Evolutionary conservation across 2,329 filamentous ascomycete genomes (phyloP), one percentile per base, ranked within the genome.

Genomic region (Aspergillus sp.): DNA sequence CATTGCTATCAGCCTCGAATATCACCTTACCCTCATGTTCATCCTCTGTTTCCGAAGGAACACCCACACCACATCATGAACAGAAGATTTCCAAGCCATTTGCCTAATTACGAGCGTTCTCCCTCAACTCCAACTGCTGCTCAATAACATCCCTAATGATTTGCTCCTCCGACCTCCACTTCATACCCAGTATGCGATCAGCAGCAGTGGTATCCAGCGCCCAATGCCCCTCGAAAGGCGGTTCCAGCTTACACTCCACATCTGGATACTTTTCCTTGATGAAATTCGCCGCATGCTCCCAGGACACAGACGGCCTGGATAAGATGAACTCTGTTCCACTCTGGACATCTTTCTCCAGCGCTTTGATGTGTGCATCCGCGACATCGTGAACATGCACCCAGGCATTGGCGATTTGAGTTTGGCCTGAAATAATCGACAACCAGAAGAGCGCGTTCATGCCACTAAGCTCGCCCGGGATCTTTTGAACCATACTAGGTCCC

Each of bases 191-290:
- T 8, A 61, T 60, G 21, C 58, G 44, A 39, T 63, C 60, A 8
- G 64, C 66, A 0, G 91, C 95, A 2, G 92, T 91, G 77, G 96
- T 86, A 8, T 96, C 83, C 54, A 96, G 84, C 42, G 87, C 81
- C 4, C 95, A 75, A 70, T 94, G 90, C 0, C 89, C 88, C 68
- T 83, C 76, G 1, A 58, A 44, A 10, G 41, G 52, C n/a, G 32
- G 38, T 44, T 62, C 30, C 42, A 64, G 39, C 17, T 58, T 58
- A 21, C 53, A 49, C 11, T 5, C 50, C 19, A 62, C 27, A 3
- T 10, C 21, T 1, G 66, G 63, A 58, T 60, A 69, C 48, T 61
- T 49, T 17, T 32, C 21, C n/a, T 49, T 56, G 1, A 66, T 42
- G 30, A 62, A 62, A 1, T 17, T 13, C 3, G 36, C 56, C 5